phyloP scores from a whole-genome alignment of 495 filamentous ascomycete genomes.

The Clavariopsis aquatica region DNA sequence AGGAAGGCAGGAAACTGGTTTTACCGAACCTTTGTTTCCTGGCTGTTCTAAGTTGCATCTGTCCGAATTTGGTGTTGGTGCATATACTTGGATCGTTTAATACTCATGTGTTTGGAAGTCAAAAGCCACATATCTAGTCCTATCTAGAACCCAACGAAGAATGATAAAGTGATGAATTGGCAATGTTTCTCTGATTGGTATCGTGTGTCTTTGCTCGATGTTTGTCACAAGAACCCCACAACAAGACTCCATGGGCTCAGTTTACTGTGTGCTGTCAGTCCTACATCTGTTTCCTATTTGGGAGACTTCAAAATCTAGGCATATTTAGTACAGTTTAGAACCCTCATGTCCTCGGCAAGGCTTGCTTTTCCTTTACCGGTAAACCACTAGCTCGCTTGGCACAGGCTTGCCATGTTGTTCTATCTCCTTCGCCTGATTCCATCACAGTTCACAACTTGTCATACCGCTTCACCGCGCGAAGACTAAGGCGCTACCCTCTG shows the following conservation, averaged over 20 bases:
- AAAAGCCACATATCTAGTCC: not conserved
- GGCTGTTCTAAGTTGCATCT: slow-evolving; percentile 55
- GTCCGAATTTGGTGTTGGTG: not conserved
- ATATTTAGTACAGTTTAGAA: too few relatives aligned
- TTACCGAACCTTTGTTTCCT: slow-evolving; percentile 64
- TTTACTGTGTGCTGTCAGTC: too few relatives aligned
- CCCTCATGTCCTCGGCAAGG: too few relatives aligned
- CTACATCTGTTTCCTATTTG: too few relatives aligned
- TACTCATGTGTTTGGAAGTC: not conserved
- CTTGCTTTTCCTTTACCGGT: too few relatives aligned
- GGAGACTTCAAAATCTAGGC: too few relatives aligned
- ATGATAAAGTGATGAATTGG: too few relatives aligned
- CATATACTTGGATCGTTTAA: not conserved
- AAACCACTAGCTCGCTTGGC: too few relatives aligned
- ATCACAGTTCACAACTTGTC: not conserved
- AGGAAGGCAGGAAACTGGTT: slow-evolving; percentile 51
- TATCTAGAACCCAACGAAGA: not conserved
- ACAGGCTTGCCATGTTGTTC: not conserved
- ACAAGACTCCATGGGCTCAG: too few relatives aligned
- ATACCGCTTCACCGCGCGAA: not conserved
- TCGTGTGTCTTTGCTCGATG: too few relatives aligned
- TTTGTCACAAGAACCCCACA: too few relatives aligned
- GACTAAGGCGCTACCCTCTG: not conserved
- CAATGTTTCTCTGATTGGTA: not conserved
- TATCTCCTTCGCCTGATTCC: not conserved